Evolutionary conservation across 23 red algal genomes (phyloP), one percentile per base, ranked within the genome.

Genomic region (Gracilaria vermiculophylla): DNA sequence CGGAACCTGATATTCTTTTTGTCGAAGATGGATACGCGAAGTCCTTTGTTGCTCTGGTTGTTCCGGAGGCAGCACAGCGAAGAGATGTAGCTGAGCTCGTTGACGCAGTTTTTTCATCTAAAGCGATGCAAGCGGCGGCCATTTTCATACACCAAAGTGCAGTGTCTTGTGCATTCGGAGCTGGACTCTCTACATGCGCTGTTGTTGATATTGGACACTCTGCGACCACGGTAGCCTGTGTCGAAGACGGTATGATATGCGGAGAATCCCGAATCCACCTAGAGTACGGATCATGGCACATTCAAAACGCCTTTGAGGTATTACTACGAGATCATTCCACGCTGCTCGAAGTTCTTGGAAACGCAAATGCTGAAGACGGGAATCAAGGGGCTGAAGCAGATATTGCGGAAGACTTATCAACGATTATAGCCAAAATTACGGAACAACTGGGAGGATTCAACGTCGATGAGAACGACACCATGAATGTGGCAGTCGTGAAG

Each of bases 151-250:
- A 94, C 53, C 92, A 94, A 66, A 87, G 65, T 55, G 69, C 92
- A 11, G 92, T 94, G 10, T 79, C 83, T 32, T 79, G 82, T 47
- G 82, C 92, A 13, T 72, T 88, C 33, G 92, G 92, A 24, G 92
- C 92, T n/a, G 92, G 92, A 35, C 73, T 94, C 5, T 49, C 81
- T 19, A 86, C 81, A 5, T 87, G 81, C 27, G 83, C 77, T 28
- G 92, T 94, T 11, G 92, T 94, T 28, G 92, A 94, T 73, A 75
- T 94, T 43, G 92, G 92, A 14, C 92, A 94, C 53, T 77, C 92
- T 25, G 76, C 69, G 34, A 86, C 79, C 12, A 82, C 70, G n/a
- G 76, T 94, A 1, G 67, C 85, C 27, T 87, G 81, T 53, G 79
- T 94, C n/a, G 92, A 94, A n/a, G 92, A 94, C 32, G 92, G 92